Conservation (phyloP, 2,329 filamentous ascomycete species). For the Trichoderma semiorbis region DNA sequence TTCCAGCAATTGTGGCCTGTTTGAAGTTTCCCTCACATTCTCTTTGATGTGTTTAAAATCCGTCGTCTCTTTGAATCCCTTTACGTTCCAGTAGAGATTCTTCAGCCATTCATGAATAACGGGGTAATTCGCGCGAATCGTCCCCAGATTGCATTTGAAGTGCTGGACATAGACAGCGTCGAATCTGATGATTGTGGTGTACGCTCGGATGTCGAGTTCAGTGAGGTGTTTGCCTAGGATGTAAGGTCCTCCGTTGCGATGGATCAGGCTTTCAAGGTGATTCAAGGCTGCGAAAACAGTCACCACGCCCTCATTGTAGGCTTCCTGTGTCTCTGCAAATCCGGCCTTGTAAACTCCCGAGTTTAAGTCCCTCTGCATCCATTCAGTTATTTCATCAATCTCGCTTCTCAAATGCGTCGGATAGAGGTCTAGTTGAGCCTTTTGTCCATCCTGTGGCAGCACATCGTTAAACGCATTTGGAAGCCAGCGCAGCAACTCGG, state of each 20-base stretch:
- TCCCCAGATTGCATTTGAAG: conserved; percentile 62
- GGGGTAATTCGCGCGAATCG: conserved; percentile 62
- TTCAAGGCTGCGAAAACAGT: conserved; percentile 65
- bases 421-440: conserved; percentile 52
- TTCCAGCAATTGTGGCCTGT: background rate
- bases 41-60: conserved; percentile 68
- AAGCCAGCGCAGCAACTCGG: conserved; percentile 81
- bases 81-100: conserved; percentile 65
- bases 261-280: conserved; percentile 57
- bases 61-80: conserved; percentile 51
- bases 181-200: conserved; percentile 63
- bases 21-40: conserved; percentile 31
- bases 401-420: conserved; percentile 48
- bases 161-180: conserved; percentile 66
- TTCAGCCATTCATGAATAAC: conserved; percentile 65
- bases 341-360: conserved; percentile 54
- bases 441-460: conserved; percentile 35
- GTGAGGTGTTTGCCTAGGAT: conserved; percentile 63
- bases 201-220: conserved; percentile 66
- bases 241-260: conserved; percentile 45
- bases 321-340: conserved; percentile 63
- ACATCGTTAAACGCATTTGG: conserved; percentile 69
- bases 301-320: conserved; percentile 59
- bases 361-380: conserved; percentile 57
- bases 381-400: conserved; percentile 64